Percentiles rank a stretch among this genome's conserved stretches.
Evolutionary conservation across 192 early-diverging fungal species (phyloP).

Genomic region (Chytriomyces sp.): DNA sequence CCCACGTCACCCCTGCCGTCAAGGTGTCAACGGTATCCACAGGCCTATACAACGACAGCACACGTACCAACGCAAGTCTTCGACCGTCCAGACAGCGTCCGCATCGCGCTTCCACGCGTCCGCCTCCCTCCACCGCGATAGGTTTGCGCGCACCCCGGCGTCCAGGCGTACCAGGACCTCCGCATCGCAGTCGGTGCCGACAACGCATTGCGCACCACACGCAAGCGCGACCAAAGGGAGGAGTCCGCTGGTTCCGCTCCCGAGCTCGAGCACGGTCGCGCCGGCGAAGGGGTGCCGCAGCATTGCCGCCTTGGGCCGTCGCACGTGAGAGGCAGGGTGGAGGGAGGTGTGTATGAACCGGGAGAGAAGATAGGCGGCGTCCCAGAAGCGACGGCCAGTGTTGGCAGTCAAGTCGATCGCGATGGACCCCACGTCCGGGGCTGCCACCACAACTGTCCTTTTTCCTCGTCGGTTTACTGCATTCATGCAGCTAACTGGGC

Average conservation of each 20-base stretch:
- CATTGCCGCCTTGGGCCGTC: not conserved
- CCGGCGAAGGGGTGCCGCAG: not conserved
- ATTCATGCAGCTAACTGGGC: too few species aligned
- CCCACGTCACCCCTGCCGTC: not conserved
- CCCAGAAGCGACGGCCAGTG: constrained; percentile 20
- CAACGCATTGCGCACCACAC: not conserved
- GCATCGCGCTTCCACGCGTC: not conserved
- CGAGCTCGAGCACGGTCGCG: constrained; percentile 4
- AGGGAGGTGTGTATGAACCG: not conserved
- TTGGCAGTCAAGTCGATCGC: constrained; percentile 2
- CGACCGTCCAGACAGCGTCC: not conserved
- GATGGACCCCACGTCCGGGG: not conserved
- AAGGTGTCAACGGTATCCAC: not conserved
- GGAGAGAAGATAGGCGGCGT: constrained; percentile 1
- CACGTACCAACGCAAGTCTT: not conserved
- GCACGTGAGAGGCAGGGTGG: too few species aligned
- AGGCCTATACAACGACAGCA: not conserved
- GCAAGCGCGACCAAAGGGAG: not conserved
- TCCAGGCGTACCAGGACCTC: constrained; percentile 1
- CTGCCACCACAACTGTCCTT: not conserved
- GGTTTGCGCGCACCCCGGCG: not conserved
- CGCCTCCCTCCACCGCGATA: not conserved
- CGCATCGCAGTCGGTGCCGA: constrained; percentile 3
- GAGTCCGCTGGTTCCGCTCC: constrained; percentile 3
- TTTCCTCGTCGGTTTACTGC: too few species aligned